Conservation (phyloP, 2,329 filamentous ascomycete genomes). For the Westerdykella aurantiaca region DNA sequence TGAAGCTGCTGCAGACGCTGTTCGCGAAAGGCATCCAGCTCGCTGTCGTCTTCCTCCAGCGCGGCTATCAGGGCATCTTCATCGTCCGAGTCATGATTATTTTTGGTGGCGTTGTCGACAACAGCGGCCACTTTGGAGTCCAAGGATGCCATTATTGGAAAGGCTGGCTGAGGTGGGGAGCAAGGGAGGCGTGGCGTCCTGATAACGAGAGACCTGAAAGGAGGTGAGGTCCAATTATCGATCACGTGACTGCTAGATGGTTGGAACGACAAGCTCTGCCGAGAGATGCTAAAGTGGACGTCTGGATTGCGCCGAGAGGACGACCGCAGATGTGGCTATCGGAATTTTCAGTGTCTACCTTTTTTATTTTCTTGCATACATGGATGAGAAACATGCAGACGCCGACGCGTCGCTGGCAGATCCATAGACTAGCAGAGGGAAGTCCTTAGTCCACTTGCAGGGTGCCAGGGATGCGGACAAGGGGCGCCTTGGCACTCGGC, state of each 20-base stretch:
- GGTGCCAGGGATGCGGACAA: slow-evolving; percentile 3
- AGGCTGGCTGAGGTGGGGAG: slow-evolving; percentile 9
- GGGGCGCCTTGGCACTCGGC: slow-evolving; percentile 17
- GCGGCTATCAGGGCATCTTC: slow-evolving; percentile 57
- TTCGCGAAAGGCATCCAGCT: slow-evolving; percentile 51
- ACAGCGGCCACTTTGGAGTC: slow-evolving; percentile 49
- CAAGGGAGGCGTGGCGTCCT: slow-evolving; percentile 1
- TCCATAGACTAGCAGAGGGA: not conserved
- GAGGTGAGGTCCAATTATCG: too few relatives aligned
- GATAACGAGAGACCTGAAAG: too few relatives aligned
- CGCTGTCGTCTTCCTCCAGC: slow-evolving; percentile 50
- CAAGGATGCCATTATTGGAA: slow-evolving; percentile 39
- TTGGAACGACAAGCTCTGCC: too few relatives aligned
- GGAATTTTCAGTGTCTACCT: too few relatives aligned
- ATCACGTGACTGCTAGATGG: too few relatives aligned
- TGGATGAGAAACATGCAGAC: not conserved
- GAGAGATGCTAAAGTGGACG: too few relatives aligned
- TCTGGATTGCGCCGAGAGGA: too few relatives aligned
- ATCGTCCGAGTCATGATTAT: slow-evolving; percentile 46
- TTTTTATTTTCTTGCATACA: too few relatives aligned
- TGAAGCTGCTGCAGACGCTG: slow-evolving; percentile 54
- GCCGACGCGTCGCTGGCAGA: not conserved
- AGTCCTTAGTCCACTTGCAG: too few relatives aligned
- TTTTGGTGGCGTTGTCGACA: slow-evolving; percentile 40
- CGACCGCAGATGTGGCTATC: too few relatives aligned